A percentile compares a stretch with the other conserved stretches of the same genome.
phyloP scores from a whole-genome alignment of 1,284 basidiomycete species.

The Ustilago trichophora region DNA sequence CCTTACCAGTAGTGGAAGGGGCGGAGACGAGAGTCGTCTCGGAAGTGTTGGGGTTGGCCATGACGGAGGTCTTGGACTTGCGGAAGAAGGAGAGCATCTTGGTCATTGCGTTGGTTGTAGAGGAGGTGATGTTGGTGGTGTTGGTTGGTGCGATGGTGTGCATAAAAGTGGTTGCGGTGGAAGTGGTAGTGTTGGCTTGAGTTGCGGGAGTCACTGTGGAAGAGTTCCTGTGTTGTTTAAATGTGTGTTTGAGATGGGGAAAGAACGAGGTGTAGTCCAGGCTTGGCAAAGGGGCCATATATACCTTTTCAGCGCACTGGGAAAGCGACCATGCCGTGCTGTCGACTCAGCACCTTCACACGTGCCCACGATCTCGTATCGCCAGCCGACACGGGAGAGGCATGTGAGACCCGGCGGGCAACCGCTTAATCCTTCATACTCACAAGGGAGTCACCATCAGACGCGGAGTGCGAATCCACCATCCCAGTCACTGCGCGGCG shows the following conservation, averaged over 20 bases:
- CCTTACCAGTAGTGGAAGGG: neutral
- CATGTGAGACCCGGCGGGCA: no score
- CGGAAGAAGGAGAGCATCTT: slow-evolving; percentile 40
- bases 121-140: slow-evolving; percentile 1
- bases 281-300: neutral
- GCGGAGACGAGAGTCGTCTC: slow-evolving; percentile 30
- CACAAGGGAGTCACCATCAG: no score
- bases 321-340: no score
- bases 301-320: no score
- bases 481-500: no score
- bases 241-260: neutral
- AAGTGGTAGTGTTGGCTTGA: neutral
- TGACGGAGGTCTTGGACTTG: slow-evolving; percentile 27
- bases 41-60: slow-evolving; percentile 30
- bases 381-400: no score
- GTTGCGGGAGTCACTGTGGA: neutral
- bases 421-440: no score
- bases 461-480: no score
- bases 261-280: neutral
- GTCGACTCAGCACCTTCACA: no score
- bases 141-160: neutral
- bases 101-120: slow-evolving; percentile 1
- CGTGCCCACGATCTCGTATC: no score
- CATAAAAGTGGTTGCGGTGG: slow-evolving; percentile 2
- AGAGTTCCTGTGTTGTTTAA: neutral